Evolutionary conservation across 495 filamentous ascomycete species (phyloP), one percentile per base, ranked within the genome.

Genomic region (Podospora didyma): DNA sequence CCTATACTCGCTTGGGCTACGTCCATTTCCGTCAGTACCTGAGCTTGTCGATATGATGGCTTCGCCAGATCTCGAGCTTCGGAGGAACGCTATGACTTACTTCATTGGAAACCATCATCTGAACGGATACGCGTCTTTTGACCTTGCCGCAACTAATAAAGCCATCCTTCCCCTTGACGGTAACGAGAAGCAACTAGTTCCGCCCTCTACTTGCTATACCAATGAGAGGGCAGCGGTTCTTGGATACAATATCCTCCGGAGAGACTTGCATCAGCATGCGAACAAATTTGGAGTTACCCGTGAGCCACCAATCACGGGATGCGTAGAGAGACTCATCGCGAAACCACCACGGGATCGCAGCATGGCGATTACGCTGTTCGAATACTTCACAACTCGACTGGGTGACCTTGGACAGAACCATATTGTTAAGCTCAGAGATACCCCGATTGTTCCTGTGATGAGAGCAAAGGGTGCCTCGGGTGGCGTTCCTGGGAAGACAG

Each of bases 1-100:
- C 52, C 75, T 97, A 6, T 69, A 70, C 20, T 71, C 71, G 19
- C 81, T 97, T 41, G 92, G 92, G 2, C 69, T 97, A 46, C 81
- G 82, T 56, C 73, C 79, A 31, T 82, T 78, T 59, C 94, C 94
- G 2, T 71, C 82, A 9, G 88, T 83, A 0, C 69, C 75, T 1
- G 89, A 91, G 51, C 71, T 97, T 0, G 77, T 96, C 11, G 76
- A 86, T 2, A 85, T 93, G 63, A 90, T 97, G 81, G 82, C 88
- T 31, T 80, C 77, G 1, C 73, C 78, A 0, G 78, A 96, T 68
- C 62, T 71, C 7, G 44, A 56, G 6, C 70, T 87, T 34, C 81
- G 87, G 53, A 78, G 78, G 44, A 82, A 81, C 56, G 83, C 89
- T 2, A 82, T 96, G 77, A 77, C 77, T n/a, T 98, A 96, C 69